Percentiles rank a stretch among this genome's conserved stretches.
Conservation (phyloP, 352 stramenopile species). For the Nothophytophthora sp. region DNA sequence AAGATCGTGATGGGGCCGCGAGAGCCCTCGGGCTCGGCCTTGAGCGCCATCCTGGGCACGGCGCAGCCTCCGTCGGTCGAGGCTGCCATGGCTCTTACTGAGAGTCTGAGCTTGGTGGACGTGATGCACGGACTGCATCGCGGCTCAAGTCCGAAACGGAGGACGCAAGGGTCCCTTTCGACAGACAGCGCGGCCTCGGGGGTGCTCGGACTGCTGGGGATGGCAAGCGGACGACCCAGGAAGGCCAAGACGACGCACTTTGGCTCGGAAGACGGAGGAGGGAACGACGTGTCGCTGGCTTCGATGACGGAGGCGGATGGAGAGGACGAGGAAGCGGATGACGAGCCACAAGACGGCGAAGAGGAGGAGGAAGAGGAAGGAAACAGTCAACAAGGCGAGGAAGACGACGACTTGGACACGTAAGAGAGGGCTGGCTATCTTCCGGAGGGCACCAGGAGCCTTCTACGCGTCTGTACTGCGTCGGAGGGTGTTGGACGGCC, state of each 20-base stretch:
- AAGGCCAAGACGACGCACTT: slow-evolving; percentile 1
- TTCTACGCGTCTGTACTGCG: slow-evolving; percentile 1
- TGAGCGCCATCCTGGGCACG: slow-evolving; percentile 45
- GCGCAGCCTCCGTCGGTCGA: slow-evolving; percentile 58
- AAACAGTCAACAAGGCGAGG: background rate
- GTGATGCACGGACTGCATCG: slow-evolving; percentile 39
- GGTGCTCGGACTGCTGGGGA: background rate
- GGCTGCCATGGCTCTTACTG: slow-evolving; percentile 40
- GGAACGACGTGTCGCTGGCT: slow-evolving; percentile 4
- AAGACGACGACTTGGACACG: background rate
- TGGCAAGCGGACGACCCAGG: background rate
- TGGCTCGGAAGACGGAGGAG: slow-evolving; percentile 2
- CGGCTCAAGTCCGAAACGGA: slow-evolving; percentile 13
- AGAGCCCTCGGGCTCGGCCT: slow-evolving; percentile 46
- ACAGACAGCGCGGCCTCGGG: background rate
- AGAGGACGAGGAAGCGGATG: slow-evolving; percentile 17
- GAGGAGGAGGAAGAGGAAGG: background rate
- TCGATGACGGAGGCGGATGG: slow-evolving; percentile 16
- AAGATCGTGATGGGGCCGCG: slow-evolving; percentile 61
- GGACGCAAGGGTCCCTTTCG: slow-evolving; percentile 15
- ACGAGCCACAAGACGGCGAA: slow-evolving; percentile 7
- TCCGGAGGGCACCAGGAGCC: background rate
- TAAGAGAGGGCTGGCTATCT: slow-evolving; percentile 2
- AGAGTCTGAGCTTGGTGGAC: slow-evolving; percentile 36
- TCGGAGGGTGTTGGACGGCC: background rate